A percentile compares a stretch with the other conserved stretches of the same genome.
These are phyloP conservation scores for Cercospora canescens DNA, from an alignment of 2,329 filamentous ascomycete genomes.

Conservation along the genomic window DNA sequence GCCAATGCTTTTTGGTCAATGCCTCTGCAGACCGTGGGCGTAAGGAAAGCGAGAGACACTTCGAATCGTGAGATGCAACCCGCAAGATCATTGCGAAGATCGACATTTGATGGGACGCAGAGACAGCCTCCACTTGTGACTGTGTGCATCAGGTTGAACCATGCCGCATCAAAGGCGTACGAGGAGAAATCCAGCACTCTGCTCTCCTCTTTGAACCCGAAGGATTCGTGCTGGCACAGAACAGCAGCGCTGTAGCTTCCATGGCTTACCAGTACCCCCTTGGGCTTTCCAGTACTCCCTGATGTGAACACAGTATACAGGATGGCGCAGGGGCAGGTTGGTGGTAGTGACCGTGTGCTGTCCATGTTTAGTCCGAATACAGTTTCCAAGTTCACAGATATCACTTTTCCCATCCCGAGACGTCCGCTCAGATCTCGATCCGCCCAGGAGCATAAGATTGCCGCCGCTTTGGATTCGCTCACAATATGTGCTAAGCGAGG, in stretches of 20 bases:
- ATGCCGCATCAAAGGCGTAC: neutral
- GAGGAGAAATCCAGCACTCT: neutral
- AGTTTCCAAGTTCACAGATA: neutral
- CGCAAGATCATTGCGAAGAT: neutral
- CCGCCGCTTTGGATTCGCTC: neutral
- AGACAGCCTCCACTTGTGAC: neutral
- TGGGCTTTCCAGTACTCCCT: constrained; percentile 12
- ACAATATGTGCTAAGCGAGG: neutral
- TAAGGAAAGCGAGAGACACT: neutral
- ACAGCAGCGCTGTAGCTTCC: neutral
- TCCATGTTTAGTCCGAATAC: neutral
- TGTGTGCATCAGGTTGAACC: neutral
- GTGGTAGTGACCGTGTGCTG: neutral
- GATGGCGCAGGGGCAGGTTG: neutral
- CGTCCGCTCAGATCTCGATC: neutral
- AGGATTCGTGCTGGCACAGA: neutral
- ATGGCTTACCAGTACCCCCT: neutral
- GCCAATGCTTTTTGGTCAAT: neutral
- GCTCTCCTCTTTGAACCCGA: neutral
- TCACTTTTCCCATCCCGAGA: neutral
- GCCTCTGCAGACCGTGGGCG: neutral
- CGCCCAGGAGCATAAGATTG: neutral
- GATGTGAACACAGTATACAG: constrained; percentile 2
- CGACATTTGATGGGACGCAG: neutral
- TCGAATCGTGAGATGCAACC: neutral